Percentiles rank a stretch among this genome's conserved stretches.
phyloP scores from a whole-genome alignment of 306 rosid species.

The Betula pendula region DNA sequence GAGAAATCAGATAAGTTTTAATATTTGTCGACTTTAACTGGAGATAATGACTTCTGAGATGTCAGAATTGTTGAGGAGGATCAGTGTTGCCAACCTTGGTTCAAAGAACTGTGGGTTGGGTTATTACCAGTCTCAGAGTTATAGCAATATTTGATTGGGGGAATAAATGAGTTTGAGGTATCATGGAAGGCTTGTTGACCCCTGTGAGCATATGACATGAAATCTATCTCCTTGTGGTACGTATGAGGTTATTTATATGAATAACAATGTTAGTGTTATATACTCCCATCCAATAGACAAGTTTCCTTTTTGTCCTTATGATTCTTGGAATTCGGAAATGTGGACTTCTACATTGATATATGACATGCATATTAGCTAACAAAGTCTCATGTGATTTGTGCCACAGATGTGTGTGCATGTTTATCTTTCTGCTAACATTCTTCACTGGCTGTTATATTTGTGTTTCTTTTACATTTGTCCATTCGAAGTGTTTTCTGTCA shows the following conservation, averaged over 20 bases:
- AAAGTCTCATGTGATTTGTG: neutral
- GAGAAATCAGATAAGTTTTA: neutral
- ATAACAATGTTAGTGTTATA: neutral
- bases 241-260: neutral
- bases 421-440: neutral
- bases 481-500: neutral
- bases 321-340: neutral
- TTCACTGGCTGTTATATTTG: neutral
- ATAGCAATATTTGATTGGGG: neutral
- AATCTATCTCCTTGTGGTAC: neutral
- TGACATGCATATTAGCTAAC: neutral
- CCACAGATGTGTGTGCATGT: neutral
- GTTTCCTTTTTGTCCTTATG: neutral
- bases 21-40: neutral
- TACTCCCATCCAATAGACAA: neutral
- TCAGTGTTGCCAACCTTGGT: constrained; percentile 1
- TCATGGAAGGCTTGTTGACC: neutral
- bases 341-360: neutral
- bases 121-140: neutral
- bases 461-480: neutral
- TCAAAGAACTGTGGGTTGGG: neutral
- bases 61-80: neutral
- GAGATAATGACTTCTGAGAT: neutral
- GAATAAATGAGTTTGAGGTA: neutral
- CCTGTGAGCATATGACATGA: neutral